Percentiles rank a stretch among this genome's conserved stretches.
Conservation (phyloP, 306 rosid genomes). For the Cotoneaster glaucophyllus region DNA sequence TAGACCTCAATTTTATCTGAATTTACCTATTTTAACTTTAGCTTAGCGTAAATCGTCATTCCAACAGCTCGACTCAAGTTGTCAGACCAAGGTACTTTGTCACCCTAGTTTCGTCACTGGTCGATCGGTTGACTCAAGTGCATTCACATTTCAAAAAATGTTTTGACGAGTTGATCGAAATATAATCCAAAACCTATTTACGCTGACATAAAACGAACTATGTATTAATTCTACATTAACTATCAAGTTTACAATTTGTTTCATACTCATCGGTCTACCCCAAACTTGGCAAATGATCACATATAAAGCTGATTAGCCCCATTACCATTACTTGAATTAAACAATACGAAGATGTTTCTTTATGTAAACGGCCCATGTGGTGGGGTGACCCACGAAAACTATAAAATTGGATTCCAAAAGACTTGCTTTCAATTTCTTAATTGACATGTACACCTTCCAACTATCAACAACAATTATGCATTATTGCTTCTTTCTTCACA, state of each 20-base stretch:
- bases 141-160: not conserved
- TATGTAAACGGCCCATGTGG: slow-evolving; percentile 76
- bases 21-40: not conserved
- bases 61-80: not conserved
- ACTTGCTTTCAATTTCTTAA: slow-evolving; percentile 52
- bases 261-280: not conserved
- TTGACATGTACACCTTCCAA: slow-evolving; percentile 68
- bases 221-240: not conserved
- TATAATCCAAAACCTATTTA: not conserved
- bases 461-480: slow-evolving; percentile 57
- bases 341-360: slow-evolving; percentile 21
- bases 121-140: not conserved
- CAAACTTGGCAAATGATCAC: slow-evolving; percentile 18
- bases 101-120: not conserved
- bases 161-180: not conserved
- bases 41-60: not conserved
- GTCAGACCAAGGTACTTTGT: not conserved
- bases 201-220: too few species aligned
- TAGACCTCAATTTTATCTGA: too few species aligned
- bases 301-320: slow-evolving; percentile 35
- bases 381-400: slow-evolving; percentile 59
- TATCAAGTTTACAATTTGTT: not conserved
- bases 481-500: slow-evolving; percentile 68
- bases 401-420: slow-evolving; percentile 62
- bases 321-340: slow-evolving; percentile 12